A percentile compares a stretch with the other conserved stretches of the same genome.
phyloP scores from a whole-genome alignment of 2,329 filamentous ascomycete genomes.

The Penicillium brevicompactum region DNA sequence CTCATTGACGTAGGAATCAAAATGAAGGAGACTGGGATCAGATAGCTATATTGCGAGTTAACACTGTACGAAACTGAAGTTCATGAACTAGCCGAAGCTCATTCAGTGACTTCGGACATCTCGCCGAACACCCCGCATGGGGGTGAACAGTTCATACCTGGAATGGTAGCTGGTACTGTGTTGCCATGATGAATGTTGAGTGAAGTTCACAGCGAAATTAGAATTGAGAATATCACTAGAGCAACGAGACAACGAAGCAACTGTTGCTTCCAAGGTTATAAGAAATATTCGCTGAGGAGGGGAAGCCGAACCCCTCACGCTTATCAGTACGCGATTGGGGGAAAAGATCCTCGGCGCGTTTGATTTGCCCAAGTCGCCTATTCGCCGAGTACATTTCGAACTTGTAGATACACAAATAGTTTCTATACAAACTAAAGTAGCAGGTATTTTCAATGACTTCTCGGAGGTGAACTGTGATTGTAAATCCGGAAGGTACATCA shows the following conservation, averaged over 20 bases:
- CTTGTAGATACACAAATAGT: too few relatives aligned
- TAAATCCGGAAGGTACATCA: too few relatives aligned
- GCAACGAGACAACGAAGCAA: too few relatives aligned
- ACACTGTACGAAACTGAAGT: not conserved
- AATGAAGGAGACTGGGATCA: conserved; percentile 52
- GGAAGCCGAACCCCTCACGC: not conserved
- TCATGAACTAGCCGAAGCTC: not conserved
- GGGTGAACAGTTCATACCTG: conserved; percentile 27
- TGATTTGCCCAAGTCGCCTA: not conserved
- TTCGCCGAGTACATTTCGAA: not conserved
- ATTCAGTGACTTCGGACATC: conserved; percentile 15
- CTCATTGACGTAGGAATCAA: conserved; percentile 55
- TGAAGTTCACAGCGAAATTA: not conserved
- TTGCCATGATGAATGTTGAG: conserved; percentile 27
- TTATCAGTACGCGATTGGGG: not conserved
- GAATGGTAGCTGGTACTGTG: conserved; percentile 41
- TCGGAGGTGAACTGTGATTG: too few relatives aligned
- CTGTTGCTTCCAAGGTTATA: too few relatives aligned
- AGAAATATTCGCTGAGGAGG: too few relatives aligned
- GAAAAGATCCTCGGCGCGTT: not conserved
- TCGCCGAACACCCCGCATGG: conserved; percentile 12
- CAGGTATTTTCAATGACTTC: too few relatives aligned
- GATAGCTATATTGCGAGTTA: conserved; percentile 40
- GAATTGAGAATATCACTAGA: not conserved
- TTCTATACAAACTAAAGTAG: too few relatives aligned